phyloP scores from a whole-genome alignment of 163 green algal species.

The Chlamydomonas reinhardtii region DNA sequence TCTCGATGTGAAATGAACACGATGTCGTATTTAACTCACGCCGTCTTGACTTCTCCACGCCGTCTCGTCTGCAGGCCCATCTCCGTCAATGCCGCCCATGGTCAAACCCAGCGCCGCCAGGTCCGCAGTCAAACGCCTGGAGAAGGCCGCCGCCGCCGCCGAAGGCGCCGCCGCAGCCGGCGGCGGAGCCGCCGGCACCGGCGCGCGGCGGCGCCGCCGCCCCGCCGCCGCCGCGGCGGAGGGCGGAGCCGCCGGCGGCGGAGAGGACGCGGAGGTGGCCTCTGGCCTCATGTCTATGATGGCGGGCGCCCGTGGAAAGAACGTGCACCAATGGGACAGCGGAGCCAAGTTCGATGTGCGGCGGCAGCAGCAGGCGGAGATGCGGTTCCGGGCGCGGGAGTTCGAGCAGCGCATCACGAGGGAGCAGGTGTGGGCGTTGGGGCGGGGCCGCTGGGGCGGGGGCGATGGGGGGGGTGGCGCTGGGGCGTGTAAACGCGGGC shows the following conservation, averaged over 20 bases:
- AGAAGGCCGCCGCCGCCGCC: background rate
- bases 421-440: constrained; percentile 54
- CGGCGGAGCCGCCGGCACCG: background rate
- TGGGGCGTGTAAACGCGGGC: too few species aligned
- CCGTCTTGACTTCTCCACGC: too few species aligned
- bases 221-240: background rate
- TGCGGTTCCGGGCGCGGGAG: constrained; percentile 53
- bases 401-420: constrained; percentile 62
- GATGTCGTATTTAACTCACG: too few species aligned
- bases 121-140: constrained; percentile 43
- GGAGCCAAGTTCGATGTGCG: constrained; percentile 32
- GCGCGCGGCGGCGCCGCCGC: background rate
- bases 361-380: constrained; percentile 55
- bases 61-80: background rate
- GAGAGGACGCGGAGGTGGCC: background rate
- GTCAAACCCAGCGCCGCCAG: constrained; percentile 43
- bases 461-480: background rate
- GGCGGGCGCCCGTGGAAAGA: background rate
- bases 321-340: constrained; percentile 51
- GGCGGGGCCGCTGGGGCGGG: background rate
- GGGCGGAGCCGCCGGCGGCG: too few species aligned
- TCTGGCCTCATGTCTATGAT: too few species aligned
- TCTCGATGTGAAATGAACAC: too few species aligned
- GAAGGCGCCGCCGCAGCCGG: background rate
- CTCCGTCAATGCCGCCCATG: constrained; percentile 19